phyloP scores from a whole-genome alignment of 768 basidiomycete species.

The Lactarius pseudohatsudake region DNA sequence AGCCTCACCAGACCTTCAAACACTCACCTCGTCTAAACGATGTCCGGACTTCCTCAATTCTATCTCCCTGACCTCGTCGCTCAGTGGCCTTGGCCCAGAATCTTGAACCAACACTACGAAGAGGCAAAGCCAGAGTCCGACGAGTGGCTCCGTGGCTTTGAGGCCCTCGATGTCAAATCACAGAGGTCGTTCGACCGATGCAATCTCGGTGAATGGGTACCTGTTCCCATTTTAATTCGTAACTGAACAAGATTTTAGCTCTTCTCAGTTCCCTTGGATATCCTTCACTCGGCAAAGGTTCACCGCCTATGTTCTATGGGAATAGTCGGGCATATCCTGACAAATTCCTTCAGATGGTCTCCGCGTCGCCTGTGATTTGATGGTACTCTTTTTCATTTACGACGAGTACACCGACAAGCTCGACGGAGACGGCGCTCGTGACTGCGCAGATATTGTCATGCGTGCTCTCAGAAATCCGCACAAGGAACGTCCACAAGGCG shows the following conservation, averaged over 20 bases:
- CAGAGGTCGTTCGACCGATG: slow-evolving; percentile 43
- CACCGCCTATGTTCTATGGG: not conserved
- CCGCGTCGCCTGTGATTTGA: slow-evolving; percentile 48
- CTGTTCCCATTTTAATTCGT: not conserved
- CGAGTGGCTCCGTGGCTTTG: slow-evolving; percentile 41
- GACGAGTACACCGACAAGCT: slow-evolving; percentile 51
- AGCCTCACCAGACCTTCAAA: not conserved
- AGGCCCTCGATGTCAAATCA: slow-evolving; percentile 37
- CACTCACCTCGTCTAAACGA: not conserved
- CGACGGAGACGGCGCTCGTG: slow-evolving; percentile 34
- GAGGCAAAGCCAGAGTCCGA: slow-evolving; percentile 38
- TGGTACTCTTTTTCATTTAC: slow-evolving; percentile 50
- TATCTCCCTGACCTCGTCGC: slow-evolving; percentile 40
- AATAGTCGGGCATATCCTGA: not conserved
- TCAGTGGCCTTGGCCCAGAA: slow-evolving; percentile 46
- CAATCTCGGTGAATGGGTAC: slow-evolving; percentile 33
- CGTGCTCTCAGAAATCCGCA: slow-evolving; percentile 42
- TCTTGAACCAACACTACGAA: slow-evolving; percentile 40
- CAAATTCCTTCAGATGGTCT: slow-evolving; percentile 4
- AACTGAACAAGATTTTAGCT: slow-evolving; percentile 30
- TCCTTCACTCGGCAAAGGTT: slow-evolving; percentile 38
- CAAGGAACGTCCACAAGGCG: slow-evolving; percentile 36
- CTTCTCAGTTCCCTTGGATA: slow-evolving; percentile 42
- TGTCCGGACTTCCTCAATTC: not conserved
- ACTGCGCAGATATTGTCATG: slow-evolving; percentile 40